Evolutionary conservation across 2,329 filamentous ascomycete species (phyloP), one percentile per base, ranked within the genome.

Genomic region (Clarireedia homoeocarpa): DNA sequence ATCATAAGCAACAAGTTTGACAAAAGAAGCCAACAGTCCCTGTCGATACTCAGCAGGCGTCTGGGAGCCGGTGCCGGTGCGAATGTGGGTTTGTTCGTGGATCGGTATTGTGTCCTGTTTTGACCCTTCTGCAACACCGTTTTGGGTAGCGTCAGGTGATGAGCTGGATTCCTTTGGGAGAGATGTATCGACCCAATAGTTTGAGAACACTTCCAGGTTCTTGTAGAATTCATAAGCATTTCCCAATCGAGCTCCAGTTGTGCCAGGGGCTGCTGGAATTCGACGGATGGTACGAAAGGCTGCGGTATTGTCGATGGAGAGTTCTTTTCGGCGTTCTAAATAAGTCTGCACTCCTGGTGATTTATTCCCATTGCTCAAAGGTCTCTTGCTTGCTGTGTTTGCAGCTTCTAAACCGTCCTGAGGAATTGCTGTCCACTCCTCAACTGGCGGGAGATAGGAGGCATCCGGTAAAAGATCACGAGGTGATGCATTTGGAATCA

Each of bases 151-250:
- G 53, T 51, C 30, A 58, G 55, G 3, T 64, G 64, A 14, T 63
- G 66, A 36, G 34, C 55, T 2, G n/a, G 61, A 53, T 5, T 40
- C 51, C 30, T 50, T 46, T 10, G 61, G 59, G 12, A 67, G 58
- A 4, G 80, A 81, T 0, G 81, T 79, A 63, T 86, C 83, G 34
- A 83, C 79, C 83, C 83, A 86, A 63, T 76, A 85, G 0, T 73
- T 65, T 2, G 81, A 79, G 64, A 84, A 76, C 26, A 75, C 67
- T 63, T 86, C 83, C 20, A 86, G 72, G 62, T 81, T 79, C 52
- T 80, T 80, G 70, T 79, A 86, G 69, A 86, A 85, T 68, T 85
- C 83, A 62, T 84, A 85, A 5, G 80, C 77, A 61, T 84, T 84
- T 14, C 83, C 83, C 6, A 86, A 70, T 6, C 82, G 77, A 30